A percentile compares a stretch with the other conserved stretches of the same genome.
phyloP scores from a whole-genome alignment of 2,329 filamentous ascomycete species.

The Sarocladiaceae sp. region DNA sequence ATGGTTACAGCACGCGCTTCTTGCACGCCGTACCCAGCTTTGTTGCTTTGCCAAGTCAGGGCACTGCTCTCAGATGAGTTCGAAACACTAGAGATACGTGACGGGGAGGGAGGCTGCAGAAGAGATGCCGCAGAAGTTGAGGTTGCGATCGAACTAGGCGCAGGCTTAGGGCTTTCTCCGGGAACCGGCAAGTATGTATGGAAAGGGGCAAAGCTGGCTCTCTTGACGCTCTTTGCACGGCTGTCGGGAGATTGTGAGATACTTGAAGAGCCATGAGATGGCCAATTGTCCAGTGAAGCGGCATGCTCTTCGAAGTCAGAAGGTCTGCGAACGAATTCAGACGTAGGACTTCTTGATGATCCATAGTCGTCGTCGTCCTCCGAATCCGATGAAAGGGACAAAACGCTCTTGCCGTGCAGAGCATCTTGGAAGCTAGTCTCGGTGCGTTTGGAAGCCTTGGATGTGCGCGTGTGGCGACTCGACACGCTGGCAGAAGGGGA shows the following conservation, averaged over 20 bases:
- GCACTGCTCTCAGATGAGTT: constrained; percentile 32
- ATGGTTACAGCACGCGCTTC: constrained; percentile 37
- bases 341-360: constrained; percentile 19
- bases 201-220: constrained; percentile 34
- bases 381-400: constrained; percentile 55
- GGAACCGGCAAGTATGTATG: constrained; percentile 41
- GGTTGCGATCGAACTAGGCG: not conserved
- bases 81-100: constrained; percentile 24
- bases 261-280: not conserved
- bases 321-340: constrained; percentile 20
- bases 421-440: constrained; percentile 41
- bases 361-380: constrained; percentile 39
- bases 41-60: constrained; percentile 25
- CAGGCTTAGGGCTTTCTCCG: not conserved
- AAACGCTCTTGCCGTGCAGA: constrained; percentile 49
- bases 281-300: constrained; percentile 2
- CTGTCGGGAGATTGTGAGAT: not conserved
- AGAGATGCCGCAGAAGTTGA: not conserved
- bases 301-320: constrained; percentile 17
- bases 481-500: constrained; percentile 42
- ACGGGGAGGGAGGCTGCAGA: constrained; percentile 17
- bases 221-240: constrained; percentile 20
- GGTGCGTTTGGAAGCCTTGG: constrained; percentile 47
- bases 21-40: constrained; percentile 27
- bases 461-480: constrained; percentile 51